Evolutionary conservation across 2,329 filamentous ascomycete species (phyloP).

Genomic region (Pyrenophora seminiperda): DNA sequence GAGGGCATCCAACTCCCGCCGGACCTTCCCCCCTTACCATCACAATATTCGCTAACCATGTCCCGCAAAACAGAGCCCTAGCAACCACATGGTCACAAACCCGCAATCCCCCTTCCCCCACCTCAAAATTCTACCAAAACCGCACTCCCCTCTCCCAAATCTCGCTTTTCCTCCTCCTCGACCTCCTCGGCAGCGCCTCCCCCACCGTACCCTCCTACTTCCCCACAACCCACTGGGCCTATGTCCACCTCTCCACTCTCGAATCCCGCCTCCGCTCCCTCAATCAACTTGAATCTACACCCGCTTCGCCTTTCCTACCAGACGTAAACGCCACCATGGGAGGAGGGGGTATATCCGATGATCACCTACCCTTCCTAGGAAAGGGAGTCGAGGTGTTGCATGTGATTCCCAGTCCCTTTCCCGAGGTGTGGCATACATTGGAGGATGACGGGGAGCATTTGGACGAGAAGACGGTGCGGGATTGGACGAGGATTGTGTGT

Average conservation of each 20-base stretch:
- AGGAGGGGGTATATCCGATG: conserved; percentile 70
- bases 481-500: conserved; percentile 85
- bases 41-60: not conserved
- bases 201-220: conserved; percentile 86
- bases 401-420: conserved; percentile 84
- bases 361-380: conserved; percentile 88
- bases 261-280: conserved; percentile 75
- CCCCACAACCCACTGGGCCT: conserved; percentile 90
- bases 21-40: too few species aligned
- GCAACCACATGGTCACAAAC: conserved; percentile 80
- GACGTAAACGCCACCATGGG: conserved; percentile 44
- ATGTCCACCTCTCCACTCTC: conserved; percentile 72
- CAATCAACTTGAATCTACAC: conserved; percentile 67
- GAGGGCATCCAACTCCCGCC: too few species aligned
- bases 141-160: conserved; percentile 78
- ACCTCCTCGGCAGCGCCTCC: conserved; percentile 74
- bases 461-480: conserved; percentile 76
- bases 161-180: conserved; percentile 86
- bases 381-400: conserved; percentile 88
- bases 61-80: conserved; percentile 63
- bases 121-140: conserved; percentile 59
- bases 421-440: conserved; percentile 82
- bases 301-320: conserved; percentile 55
- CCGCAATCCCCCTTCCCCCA: conserved; percentile 70
- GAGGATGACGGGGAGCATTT: conserved; percentile 84